phyloP scores from a whole-genome alignment of 805 yeast genomes.

The Naumovozyma castellii region DNA sequence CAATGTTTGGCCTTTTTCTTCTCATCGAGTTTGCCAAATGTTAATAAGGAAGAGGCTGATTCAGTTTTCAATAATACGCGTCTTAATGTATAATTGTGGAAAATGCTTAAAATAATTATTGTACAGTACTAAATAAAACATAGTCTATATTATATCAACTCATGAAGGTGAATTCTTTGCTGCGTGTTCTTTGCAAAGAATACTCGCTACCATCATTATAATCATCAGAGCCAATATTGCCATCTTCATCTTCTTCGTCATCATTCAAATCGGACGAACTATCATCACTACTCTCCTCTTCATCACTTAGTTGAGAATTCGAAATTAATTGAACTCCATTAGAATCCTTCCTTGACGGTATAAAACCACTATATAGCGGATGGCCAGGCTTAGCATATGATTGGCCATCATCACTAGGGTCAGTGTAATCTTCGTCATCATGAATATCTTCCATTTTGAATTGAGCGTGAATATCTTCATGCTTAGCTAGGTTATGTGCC shows the following conservation, averaged over 20 bases:
- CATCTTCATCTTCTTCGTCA: slow-evolving; percentile 30
- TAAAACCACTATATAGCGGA: background rate
- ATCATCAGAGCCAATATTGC: slow-evolving; percentile 26
- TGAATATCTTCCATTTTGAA: slow-evolving; percentile 21
- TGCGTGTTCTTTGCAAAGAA: slow-evolving; percentile 28
- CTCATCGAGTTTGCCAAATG: too few relatives aligned
- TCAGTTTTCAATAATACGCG: too few relatives aligned
- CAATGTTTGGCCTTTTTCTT: too few relatives aligned
- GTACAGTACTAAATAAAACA: too few relatives aligned
- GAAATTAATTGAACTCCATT: slow-evolving; percentile 40
- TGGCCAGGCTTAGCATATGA: background rate
- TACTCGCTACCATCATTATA: slow-evolving; percentile 39
- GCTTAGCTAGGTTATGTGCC: too few relatives aligned
- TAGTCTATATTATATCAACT: background rate
- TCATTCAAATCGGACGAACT: slow-evolving; percentile 57
- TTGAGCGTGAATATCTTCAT: background rate
- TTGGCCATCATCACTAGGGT: background rate
- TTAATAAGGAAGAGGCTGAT: too few relatives aligned
- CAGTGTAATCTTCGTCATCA: slow-evolving; percentile 17
- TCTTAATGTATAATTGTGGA: too few relatives aligned
- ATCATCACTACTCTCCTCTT: slow-evolving; percentile 43
- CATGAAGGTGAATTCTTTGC: slow-evolving; percentile 1
- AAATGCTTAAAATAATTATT: too few relatives aligned
- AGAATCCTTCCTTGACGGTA: slow-evolving; percentile 7
- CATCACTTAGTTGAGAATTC: slow-evolving; percentile 35